These are phyloP conservation scores for Xylaria sp. DNA, from an alignment of 2,329 filamentous ascomycete species.

Conservation along the genomic window DNA sequence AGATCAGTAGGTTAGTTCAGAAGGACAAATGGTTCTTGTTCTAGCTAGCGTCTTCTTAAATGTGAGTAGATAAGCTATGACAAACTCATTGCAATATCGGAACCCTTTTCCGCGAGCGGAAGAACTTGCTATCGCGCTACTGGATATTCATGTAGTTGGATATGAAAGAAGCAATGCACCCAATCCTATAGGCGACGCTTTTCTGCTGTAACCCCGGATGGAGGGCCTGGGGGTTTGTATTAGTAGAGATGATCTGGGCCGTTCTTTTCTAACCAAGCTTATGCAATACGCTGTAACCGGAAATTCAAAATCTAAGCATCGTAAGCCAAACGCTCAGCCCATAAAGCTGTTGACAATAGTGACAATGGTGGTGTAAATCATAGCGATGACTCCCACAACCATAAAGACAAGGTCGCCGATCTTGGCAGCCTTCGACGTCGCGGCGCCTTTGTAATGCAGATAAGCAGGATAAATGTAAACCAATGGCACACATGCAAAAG, in stretches of 20 bases:
- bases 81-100: neutral
- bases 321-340: slow-evolving; percentile 24
- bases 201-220: neutral
- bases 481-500: slow-evolving; percentile 77
- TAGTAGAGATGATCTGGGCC: neutral
- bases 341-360: slow-evolving; percentile 61
- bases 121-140: neutral
- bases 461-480: slow-evolving; percentile 81
- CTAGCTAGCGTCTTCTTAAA: neutral
- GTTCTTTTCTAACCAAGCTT: slow-evolving; percentile 22
- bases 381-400: slow-evolving; percentile 69
- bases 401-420: slow-evolving; percentile 70
- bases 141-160: neutral
- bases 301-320: neutral
- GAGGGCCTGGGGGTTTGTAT: neutral
- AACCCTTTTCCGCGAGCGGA: neutral
- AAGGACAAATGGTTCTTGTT: too few relatives aligned
- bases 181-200: neutral
- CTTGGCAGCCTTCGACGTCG: slow-evolving; percentile 65
- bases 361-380: slow-evolving; percentile 76
- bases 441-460: slow-evolving; percentile 75
- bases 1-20: neutral
- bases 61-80: neutral
- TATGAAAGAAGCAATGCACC: neutral
- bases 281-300: slow-evolving; percentile 5